phyloP scores from a whole-genome alignment of 1,284 basidiomycete species.

The Lentinus polychrous region DNA sequence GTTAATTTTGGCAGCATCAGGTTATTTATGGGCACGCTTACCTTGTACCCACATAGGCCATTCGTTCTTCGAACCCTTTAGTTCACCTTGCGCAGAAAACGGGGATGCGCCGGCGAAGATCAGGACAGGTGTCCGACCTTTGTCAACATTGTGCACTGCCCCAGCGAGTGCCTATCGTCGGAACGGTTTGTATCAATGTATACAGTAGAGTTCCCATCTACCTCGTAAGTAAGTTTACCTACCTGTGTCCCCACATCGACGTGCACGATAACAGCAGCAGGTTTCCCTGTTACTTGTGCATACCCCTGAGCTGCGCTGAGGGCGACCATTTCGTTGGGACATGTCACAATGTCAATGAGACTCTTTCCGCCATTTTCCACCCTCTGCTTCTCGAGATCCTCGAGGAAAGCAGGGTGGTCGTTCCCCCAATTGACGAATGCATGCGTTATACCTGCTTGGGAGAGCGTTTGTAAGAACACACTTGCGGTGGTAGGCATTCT shows the following conservation, averaged over 20 bases:
- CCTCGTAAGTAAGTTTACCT: background rate
- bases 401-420: constrained; percentile 64
- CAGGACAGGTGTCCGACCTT: constrained; percentile 53
- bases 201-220: constrained; percentile 1
- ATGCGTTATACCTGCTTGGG: constrained; percentile 57
- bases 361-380: constrained; percentile 31
- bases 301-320: constrained; percentile 66
- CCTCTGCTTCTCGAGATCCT: constrained; percentile 56
- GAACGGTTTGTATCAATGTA: background rate
- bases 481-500: constrained; percentile 51
- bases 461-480: constrained; percentile 50
- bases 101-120: constrained; percentile 69
- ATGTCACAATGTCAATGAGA: constrained; percentile 47
- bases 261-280: constrained; percentile 66
- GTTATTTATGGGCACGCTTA: constrained; percentile 15
- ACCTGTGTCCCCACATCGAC: constrained; percentile 72
- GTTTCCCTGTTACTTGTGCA: constrained; percentile 55
- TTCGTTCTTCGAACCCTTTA: constrained; percentile 61
- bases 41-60: constrained; percentile 72
- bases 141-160: constrained; percentile 65
- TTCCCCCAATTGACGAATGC: constrained; percentile 73
- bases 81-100: constrained; percentile 45
- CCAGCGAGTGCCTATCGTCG: constrained; percentile 51
- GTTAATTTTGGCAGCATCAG: too few species aligned
- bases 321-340: constrained; percentile 73